Percentiles rank a stretch among this genome's conserved stretches.
phyloP scores from a whole-genome alignment of 2,329 filamentous ascomycete species.

The Ampelomyces quisqualis region DNA sequence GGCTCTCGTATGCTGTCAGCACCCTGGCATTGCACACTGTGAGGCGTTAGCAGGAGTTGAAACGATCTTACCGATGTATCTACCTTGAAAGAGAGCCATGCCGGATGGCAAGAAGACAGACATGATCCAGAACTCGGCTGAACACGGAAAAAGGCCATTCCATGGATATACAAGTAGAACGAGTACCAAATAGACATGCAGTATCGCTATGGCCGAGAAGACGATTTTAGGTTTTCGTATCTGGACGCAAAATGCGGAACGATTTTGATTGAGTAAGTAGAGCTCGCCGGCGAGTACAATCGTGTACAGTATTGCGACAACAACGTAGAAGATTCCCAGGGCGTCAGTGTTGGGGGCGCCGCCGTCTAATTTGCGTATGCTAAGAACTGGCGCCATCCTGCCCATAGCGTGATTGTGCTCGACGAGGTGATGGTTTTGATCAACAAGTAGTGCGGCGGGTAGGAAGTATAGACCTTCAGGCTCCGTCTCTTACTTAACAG shows the following conservation, averaged over 20 bases:
- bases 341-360: constrained; percentile 32
- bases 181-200: constrained; percentile 41
- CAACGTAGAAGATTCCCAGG: constrained; percentile 37
- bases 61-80: not conserved
- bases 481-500: constrained; percentile 26
- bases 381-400: constrained; percentile 34
- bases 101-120: constrained; percentile 41
- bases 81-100: constrained; percentile 45
- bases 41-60: not conserved
- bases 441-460: not conserved
- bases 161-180: constrained; percentile 42
- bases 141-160: constrained; percentile 39
- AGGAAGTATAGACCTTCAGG: constrained; percentile 19
- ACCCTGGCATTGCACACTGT: constrained; percentile 42
- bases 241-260: constrained; percentile 35
- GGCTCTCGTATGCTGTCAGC: constrained; percentile 40
- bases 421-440: constrained; percentile 7
- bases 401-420: constrained; percentile 27
- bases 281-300: constrained; percentile 33
- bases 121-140: constrained; percentile 45
- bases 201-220: constrained; percentile 37
- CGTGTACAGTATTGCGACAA: constrained; percentile 38
- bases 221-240: constrained; percentile 39
- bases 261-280: constrained; percentile 32
- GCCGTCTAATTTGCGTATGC: constrained; percentile 34